Evolutionary conservation across 306 rosid genomes (phyloP).

Genomic region (Canavalia ensiformis): DNA sequence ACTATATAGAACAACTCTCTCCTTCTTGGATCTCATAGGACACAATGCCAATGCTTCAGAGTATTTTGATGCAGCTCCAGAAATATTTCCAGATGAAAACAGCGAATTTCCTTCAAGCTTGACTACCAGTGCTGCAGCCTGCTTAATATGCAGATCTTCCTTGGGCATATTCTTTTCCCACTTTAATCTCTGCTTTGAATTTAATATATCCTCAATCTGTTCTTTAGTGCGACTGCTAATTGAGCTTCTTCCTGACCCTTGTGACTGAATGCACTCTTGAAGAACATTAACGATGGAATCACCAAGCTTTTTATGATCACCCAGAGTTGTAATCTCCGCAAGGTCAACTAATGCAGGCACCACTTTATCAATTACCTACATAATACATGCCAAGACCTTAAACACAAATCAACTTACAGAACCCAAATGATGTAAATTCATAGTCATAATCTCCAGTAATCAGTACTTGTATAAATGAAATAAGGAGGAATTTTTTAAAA

Average conservation of each 20-base stretch:
- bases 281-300: conserved; percentile 85
- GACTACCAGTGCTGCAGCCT: conserved; percentile 96
- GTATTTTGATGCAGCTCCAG: conserved; percentile 95
- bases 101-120: conserved; percentile 99
- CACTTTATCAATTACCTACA: conserved; percentile 91
- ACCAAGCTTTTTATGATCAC: conserved; percentile 93
- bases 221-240: conserved; percentile 72
- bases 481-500: conserved; percentile 7
- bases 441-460: conserved; percentile 7
- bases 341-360: conserved; percentile 93
- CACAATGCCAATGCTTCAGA: conserved; percentile 96
- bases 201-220: conserved; percentile 82
- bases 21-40: conserved; percentile 96
- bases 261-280: conserved; percentile 87
- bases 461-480: conserved; percentile 25
- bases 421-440: conserved; percentile 17
- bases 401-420: conserved; percentile 28
- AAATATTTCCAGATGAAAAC: conserved; percentile 92
- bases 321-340: conserved; percentile 85
- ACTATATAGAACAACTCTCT: conserved; percentile 95
- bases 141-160: conserved; percentile 98
- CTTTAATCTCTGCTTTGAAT: conserved; percentile 81
- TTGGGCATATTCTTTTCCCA: conserved; percentile 98
- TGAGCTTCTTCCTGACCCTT: conserved; percentile 77
- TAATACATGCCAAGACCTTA: conserved; percentile 38